phyloP scores from a whole-genome alignment of 345 rosid genomes.

The Adansonia digitata region DNA sequence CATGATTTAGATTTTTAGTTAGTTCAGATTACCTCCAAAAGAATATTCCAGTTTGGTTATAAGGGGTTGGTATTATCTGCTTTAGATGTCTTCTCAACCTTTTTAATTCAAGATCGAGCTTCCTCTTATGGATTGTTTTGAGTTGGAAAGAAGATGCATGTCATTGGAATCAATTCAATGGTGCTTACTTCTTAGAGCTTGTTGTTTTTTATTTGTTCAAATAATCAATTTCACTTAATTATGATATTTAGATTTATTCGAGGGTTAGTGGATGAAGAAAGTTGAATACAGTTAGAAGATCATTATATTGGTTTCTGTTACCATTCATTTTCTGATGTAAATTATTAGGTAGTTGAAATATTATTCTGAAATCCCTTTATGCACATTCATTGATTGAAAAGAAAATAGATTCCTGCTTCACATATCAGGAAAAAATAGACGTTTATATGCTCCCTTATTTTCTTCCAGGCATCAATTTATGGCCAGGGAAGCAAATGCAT shows the following conservation, averaged over 20 bases:
- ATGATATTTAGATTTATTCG: background rate
- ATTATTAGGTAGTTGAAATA: background rate
- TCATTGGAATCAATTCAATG: background rate
- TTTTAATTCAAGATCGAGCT: background rate
- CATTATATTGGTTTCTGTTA: background rate
- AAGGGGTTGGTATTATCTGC: background rate
- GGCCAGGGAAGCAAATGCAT: constrained; percentile 93
- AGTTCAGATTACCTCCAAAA: background rate
- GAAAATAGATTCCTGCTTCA: background rate
- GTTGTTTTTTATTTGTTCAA: background rate
- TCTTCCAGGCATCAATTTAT: constrained; percentile 50
- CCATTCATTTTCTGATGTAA: background rate
- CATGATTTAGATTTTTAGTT: background rate
- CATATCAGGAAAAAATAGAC: background rate
- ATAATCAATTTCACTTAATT: background rate
- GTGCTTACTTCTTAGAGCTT: background rate
- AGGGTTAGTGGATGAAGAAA: background rate
- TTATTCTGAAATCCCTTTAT: background rate
- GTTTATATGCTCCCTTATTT: background rate
- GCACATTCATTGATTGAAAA: background rate
- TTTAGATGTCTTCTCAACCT: background rate
- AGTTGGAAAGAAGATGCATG: background rate
- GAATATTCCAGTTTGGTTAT: background rate
- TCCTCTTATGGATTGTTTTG: background rate
- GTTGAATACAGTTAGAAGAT: background rate